Conservation (phyloP, 495 filamentous ascomycete species). For the Lophiostoma macrostomum region DNA sequence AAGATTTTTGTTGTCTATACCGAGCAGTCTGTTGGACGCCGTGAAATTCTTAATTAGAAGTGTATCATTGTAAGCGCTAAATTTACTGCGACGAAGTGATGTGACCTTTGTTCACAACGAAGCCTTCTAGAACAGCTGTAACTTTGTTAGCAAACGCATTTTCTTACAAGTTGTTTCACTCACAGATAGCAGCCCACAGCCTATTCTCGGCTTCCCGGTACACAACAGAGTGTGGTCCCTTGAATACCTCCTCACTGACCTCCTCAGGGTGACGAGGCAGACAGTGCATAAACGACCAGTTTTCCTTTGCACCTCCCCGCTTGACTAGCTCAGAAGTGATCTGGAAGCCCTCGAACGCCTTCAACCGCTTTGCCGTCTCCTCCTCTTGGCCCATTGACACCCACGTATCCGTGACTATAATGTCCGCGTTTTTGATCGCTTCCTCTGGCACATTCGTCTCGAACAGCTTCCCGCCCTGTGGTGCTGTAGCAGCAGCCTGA, state of each 20-base stretch:
- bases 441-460: constrained; percentile 81
- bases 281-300: constrained; percentile 99
- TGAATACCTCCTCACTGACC: constrained; percentile 92
- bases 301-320: constrained; percentile 78
- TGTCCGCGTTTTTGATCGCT: constrained; percentile 81
- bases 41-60: too few relatives aligned
- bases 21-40: constrained; percentile 4
- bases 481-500: constrained; percentile 53
- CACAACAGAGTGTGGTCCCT: constrained; percentile 74
- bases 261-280: constrained; percentile 92
- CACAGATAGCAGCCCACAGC: constrained; percentile 79
- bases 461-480: constrained; percentile 60
- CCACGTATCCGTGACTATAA: constrained; percentile 96
- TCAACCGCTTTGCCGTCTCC: constrained; percentile 69
- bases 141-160: not conserved
- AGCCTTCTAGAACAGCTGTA: constrained; percentile 73
- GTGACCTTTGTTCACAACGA: constrained; percentile 86
- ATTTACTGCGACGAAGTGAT: constrained; percentile 38
- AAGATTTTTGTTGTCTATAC: too few relatives aligned
- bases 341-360: constrained; percentile 85
- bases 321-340: constrained; percentile 78
- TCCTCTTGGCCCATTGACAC: constrained; percentile 95
- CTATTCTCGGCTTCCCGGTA: constrained; percentile 94
- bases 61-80: too few relatives aligned
- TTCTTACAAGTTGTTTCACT: constrained; percentile 26